Evolutionary conservation across 2,329 filamentous ascomycete species (phyloP).

Genomic region (Pseudocercospora eumusae): DNA sequence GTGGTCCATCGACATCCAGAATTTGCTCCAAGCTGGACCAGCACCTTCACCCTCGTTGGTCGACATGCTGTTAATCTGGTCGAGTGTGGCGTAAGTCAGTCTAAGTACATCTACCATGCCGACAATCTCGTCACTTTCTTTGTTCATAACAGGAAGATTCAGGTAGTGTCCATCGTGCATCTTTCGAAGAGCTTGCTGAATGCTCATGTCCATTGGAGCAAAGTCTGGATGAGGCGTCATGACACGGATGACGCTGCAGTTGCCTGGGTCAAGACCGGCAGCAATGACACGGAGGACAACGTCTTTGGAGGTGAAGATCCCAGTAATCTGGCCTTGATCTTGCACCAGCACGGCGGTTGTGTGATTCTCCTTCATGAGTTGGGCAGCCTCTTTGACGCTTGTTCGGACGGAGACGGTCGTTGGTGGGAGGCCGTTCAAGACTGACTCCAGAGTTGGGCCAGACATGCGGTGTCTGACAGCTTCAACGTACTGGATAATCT

Average conservation of each 20-base stretch:
- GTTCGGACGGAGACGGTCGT: slow-evolving; percentile 94
- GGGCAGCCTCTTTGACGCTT: slow-evolving; percentile 91
- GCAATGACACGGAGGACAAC: slow-evolving; percentile 97
- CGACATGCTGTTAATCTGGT: slow-evolving; percentile 91
- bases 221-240: slow-evolving; percentile 99
- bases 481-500: slow-evolving; percentile 99
- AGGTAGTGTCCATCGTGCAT: slow-evolving; percentile 99
- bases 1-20: slow-evolving; percentile 94
- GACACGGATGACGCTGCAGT: slow-evolving; percentile 95
- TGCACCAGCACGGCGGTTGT: slow-evolving; percentile 95
- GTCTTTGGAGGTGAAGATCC: slow-evolving; percentile 99
- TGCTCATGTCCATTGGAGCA: slow-evolving; percentile 98
- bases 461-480: slow-evolving; percentile 96
- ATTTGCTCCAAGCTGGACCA: slow-evolving; percentile 98
- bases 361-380: slow-evolving; percentile 98
- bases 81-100: slow-evolving; percentile 94
- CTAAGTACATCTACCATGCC: slow-evolving; percentile 99
- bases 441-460: slow-evolving; percentile 90
- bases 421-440: slow-evolving; percentile 86
- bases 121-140: slow-evolving; percentile 88
- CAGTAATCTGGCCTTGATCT: slow-evolving; percentile 94
- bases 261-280: slow-evolving; percentile 87
- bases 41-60: slow-evolving; percentile 72
- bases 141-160: slow-evolving; percentile 96
- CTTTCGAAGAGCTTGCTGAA: slow-evolving; percentile 94